phyloP scores from a whole-genome alignment of 2,329 filamentous ascomycete species.

The Lasiodiplodia theobromae region DNA sequence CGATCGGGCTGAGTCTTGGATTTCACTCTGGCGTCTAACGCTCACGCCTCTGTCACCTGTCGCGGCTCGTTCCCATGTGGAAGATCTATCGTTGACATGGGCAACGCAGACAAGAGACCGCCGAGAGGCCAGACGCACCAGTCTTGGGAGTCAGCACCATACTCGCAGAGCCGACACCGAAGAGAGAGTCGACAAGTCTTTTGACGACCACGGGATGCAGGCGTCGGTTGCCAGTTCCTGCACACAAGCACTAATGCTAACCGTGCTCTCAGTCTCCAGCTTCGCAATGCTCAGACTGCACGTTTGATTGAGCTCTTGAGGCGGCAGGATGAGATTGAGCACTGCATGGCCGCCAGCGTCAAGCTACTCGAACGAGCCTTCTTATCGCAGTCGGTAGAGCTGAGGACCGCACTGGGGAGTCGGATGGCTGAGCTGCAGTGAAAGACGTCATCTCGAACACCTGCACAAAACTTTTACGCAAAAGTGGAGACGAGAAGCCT shows the following conservation, averaged over 20 bases:
- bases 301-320: slow-evolving; percentile 23
- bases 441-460: neutral
- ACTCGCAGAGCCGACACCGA: slow-evolving; percentile 30
- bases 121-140: slow-evolving; percentile 37
- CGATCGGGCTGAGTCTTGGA: neutral
- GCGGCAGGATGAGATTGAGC: slow-evolving; percentile 27
- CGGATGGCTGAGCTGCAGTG: slow-evolving; percentile 9
- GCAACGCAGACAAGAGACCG: slow-evolving; percentile 37
- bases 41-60: neutral
- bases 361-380: slow-evolving; percentile 20
- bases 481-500: neutral
- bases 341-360: slow-evolving; percentile 25
- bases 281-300: slow-evolving; percentile 27
- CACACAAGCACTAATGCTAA: neutral
- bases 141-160: slow-evolving; percentile 35
- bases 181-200: slow-evolving; percentile 36
- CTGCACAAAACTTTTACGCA: neutral
- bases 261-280: neutral
- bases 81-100: neutral
- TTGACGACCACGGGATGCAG: slow-evolving; percentile 38
- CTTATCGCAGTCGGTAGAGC: neutral
- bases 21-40: neutral
- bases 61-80: neutral
- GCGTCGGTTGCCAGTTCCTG: slow-evolving; percentile 35
- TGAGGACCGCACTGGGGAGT: slow-evolving; percentile 7